A percentile compares a stretch with the other conserved stretches of the same genome.
Conservation (phyloP, 1,284 basidiomycete genomes). For the Sanghuangporus baumii region DNA sequence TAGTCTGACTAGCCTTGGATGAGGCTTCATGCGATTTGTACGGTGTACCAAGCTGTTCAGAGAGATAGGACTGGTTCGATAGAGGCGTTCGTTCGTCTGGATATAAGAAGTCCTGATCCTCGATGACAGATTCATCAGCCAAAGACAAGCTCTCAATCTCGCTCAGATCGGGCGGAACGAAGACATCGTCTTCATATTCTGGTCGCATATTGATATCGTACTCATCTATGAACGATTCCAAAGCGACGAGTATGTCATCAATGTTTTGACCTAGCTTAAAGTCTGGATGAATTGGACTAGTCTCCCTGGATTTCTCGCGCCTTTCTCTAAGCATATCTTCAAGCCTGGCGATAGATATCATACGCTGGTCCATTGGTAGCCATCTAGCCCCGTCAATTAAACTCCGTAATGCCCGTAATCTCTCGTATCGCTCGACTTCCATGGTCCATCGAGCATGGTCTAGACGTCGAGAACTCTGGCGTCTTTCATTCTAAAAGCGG, state of each 20-base stretch:
- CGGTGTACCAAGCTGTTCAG: slow-evolving; percentile 34
- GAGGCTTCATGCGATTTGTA: slow-evolving; percentile 45
- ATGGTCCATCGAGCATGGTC: slow-evolving; percentile 44
- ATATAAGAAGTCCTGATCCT: not conserved
- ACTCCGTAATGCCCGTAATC: slow-evolving; percentile 41
- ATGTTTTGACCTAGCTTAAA: slow-evolving; percentile 22
- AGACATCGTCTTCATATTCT: not conserved
- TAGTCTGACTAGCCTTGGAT: slow-evolving; percentile 17
- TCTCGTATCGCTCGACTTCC: slow-evolving; percentile 45
- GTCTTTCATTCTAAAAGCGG: slow-evolving; percentile 31
- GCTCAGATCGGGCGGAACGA: not conserved
- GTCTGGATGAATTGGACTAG: not conserved
- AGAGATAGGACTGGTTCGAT: slow-evolving; percentile 14
- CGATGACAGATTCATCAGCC: not conserved
- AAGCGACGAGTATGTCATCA: slow-evolving; percentile 20
- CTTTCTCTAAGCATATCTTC: not conserved
- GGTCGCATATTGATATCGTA: not conserved
- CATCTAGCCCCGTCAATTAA: slow-evolving; percentile 33
- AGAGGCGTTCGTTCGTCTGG: not conserved
- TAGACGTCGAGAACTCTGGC: slow-evolving; percentile 42
- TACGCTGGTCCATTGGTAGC: slow-evolving; percentile 30
- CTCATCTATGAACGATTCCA: slow-evolving; percentile 1
- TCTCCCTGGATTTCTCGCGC: not conserved
- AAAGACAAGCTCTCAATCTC: not conserved
- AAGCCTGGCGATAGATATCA: not conserved